phyloP scores from a whole-genome alignment of 202 grass and related monocot species.

The Panicum hallii region DNA sequence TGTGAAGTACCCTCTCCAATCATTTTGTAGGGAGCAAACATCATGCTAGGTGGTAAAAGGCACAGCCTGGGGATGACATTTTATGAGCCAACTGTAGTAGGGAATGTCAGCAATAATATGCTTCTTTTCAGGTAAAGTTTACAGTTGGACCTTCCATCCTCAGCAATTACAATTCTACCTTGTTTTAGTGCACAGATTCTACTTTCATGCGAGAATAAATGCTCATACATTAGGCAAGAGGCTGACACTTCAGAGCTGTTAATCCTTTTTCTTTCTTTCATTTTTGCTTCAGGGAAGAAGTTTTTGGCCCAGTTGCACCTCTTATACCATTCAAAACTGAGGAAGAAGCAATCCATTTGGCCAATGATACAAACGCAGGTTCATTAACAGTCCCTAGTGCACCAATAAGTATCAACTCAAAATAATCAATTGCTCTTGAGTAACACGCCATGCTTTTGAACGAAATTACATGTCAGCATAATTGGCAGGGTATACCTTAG shows the following conservation, averaged over 20 bases:
- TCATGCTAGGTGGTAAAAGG: slow-evolving; percentile 89
- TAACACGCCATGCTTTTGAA: slow-evolving; percentile 21
- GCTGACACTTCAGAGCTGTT: slow-evolving; percentile 16
- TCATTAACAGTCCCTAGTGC: slow-evolving; percentile 9
- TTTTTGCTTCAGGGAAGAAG: slow-evolving; percentile 81
- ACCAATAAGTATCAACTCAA: neutral
- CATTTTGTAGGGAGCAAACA: slow-evolving; percentile 79
- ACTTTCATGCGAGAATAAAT: slow-evolving; percentile 30
- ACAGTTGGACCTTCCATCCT: neutral
- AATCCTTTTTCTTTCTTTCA: neutral
- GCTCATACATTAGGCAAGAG: slow-evolving; percentile 3
- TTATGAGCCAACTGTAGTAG: slow-evolving; percentile 94
- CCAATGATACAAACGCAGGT: slow-evolving; percentile 96
- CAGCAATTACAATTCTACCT: neutral
- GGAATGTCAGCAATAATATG: slow-evolving; percentile 87
- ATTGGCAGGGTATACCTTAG: neutral
- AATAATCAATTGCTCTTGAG: neutral
- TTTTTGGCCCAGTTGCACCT: slow-evolving; percentile 95
- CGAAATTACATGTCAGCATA: slow-evolving; percentile 2
- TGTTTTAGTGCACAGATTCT: slow-evolving; percentile 43
- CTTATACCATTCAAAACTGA: slow-evolving; percentile 97
- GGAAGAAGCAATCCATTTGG: slow-evolving; percentile 86
- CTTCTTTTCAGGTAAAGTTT: slow-evolving; percentile 79
- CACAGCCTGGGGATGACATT: slow-evolving; percentile 90
- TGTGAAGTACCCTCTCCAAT: slow-evolving; percentile 33